Conservation (phyloP, 805 yeast genomes). For the Metschnikowia lunata region DNA sequence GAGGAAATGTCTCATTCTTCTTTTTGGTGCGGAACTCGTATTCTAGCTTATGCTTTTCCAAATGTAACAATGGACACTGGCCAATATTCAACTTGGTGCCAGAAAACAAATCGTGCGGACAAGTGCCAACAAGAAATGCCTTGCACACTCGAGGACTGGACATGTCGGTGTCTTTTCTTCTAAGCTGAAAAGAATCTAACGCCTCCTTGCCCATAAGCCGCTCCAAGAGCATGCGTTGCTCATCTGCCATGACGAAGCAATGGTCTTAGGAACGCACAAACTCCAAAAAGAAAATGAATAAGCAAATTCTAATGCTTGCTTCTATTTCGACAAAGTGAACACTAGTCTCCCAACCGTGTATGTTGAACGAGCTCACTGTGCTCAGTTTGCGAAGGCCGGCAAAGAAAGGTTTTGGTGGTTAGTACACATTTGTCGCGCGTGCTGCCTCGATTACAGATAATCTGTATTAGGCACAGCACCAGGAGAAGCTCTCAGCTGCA, state of each 20-base stretch:
- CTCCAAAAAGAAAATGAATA: too few relatives aligned
- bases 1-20: slow-evolving; percentile 44
- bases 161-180: slow-evolving; percentile 39
- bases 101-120: slow-evolving; percentile 78
- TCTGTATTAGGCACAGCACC: too few relatives aligned
- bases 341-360: too few relatives aligned
- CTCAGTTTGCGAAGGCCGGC: too few relatives aligned
- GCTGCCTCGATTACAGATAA: too few relatives aligned
- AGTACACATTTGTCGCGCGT: too few relatives aligned
- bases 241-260: slow-evolving; percentile 48
- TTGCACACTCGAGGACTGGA: slow-evolving; percentile 60
- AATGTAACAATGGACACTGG: slow-evolving; percentile 69
- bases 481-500: too few relatives aligned
- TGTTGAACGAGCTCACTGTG: too few relatives aligned
- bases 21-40: slow-evolving; percentile 51
- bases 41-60: slow-evolving; percentile 67
- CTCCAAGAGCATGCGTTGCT: slow-evolving; percentile 70
- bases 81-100: slow-evolving; percentile 85
- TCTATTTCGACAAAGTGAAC: too few relatives aligned
- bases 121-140: slow-evolving; percentile 75
- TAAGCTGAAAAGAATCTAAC: slow-evolving; percentile 28
- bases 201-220: slow-evolving; percentile 74
- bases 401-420: too few relatives aligned
- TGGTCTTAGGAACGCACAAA: too few relatives aligned
- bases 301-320: too few relatives aligned